A percentile compares a stretch with the other conserved stretches of the same genome.
phyloP scores from a whole-genome alignment of 306 rosid species.

The Malus sieversii region DNA sequence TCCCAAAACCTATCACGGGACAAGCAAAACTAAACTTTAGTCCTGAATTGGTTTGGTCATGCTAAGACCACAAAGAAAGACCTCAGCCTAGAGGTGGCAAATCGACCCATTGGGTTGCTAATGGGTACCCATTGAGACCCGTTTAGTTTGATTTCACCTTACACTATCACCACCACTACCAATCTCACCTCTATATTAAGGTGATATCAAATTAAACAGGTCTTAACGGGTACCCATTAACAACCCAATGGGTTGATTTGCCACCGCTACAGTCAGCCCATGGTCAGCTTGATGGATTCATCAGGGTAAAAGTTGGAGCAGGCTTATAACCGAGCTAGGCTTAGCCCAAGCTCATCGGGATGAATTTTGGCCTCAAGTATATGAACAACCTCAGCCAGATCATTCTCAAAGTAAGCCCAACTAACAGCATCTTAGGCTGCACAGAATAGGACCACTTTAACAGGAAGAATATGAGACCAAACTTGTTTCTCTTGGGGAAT shows the following conservation, averaged over 20 bases:
- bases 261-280: neutral
- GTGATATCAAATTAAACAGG: too few relatives aligned
- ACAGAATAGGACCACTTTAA: neutral
- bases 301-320: neutral
- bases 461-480: neutral
- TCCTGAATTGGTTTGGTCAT: neutral
- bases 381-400: neutral
- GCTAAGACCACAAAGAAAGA: neutral
- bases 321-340: neutral
- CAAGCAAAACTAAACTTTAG: neutral
- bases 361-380: neutral
- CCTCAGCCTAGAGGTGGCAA: too few relatives aligned
- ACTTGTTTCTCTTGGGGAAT: neutral
- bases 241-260: too few relatives aligned
- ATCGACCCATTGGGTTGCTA: too few relatives aligned
- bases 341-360: neutral
- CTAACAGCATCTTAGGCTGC: neutral
- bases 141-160: too few relatives aligned
- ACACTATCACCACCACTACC: too few relatives aligned
- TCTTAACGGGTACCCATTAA: too few relatives aligned
- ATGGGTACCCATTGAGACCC: too few relatives aligned
- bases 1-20: neutral
- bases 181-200: too few relatives aligned
- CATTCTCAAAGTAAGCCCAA: neutral
- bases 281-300: neutral